Conservation (phyloP, 228 moss, liverwort and hornwort genomes). For the Sphagnum fallax region DNA sequence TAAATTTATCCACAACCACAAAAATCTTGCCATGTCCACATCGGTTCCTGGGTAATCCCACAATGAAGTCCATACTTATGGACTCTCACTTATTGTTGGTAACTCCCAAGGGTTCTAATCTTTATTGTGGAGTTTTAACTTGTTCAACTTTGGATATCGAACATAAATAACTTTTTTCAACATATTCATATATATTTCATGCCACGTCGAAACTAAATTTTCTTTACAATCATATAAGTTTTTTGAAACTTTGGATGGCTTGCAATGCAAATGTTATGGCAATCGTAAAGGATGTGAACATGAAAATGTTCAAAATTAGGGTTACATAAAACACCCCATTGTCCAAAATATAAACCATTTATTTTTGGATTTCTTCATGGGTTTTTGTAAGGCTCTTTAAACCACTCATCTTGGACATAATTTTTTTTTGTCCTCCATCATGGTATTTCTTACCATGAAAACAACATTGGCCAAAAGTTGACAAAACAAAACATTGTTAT, state of each 20-base stretch:
- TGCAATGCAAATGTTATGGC: not conserved
- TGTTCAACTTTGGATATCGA: slow-evolving; percentile 1
- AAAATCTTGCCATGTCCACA: not conserved
- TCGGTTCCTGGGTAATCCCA: not conserved
- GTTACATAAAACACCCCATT: not conserved
- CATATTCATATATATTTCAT: slow-evolving; percentile 4
- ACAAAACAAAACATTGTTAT: not conserved
- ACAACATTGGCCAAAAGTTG: too few relatives aligned
- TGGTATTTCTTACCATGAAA: not conserved
- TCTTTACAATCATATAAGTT: not conserved
- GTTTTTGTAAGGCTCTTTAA: not conserved
- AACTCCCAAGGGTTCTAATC: slow-evolving; percentile 1
- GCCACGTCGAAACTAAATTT: not conserved
- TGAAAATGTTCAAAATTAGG: not conserved
- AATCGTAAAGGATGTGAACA: not conserved
- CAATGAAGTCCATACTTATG: slow-evolving; percentile 5
- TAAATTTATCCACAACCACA: slow-evolving; percentile 5
- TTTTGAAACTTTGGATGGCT: not conserved
- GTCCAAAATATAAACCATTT: not conserved
- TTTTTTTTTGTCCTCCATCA: not conserved
- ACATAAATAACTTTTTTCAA: not conserved
- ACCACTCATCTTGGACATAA: not conserved
- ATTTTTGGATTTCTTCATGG: not conserved
- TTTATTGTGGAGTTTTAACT: not conserved
- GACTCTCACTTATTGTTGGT: not conserved